These are phyloP conservation scores for Blastocystis sp. DNA, from an alignment of 352 stramenopile genomes.

Conservation along the genomic window DNA sequence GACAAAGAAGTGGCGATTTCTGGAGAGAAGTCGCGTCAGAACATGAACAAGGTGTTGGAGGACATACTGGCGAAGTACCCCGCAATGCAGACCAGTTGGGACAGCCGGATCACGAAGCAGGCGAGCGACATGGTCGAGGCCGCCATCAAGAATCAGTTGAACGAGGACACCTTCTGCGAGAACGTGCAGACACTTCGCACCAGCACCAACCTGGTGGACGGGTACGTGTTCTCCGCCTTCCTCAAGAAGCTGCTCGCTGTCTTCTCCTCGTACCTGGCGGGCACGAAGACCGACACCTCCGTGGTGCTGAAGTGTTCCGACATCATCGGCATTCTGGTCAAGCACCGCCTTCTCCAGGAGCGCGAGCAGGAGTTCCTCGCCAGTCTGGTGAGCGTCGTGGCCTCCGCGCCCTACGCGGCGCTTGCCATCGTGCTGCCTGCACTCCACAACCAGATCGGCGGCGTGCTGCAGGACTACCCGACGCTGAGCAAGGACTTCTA, in stretches of 20 bases:
- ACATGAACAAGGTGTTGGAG: neutral
- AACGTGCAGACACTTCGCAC: neutral
- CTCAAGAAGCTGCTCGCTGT: neutral
- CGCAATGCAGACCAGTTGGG: slow-evolving; percentile 33
- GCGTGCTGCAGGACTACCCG: neutral
- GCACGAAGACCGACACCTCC: neutral
- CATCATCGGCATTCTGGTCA: neutral
- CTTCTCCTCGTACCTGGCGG: neutral
- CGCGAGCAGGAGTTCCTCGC: neutral
- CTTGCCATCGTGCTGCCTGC: neutral
- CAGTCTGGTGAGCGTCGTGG: neutral
- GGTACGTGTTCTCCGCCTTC: slow-evolving; percentile 24
- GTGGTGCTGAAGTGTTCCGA: neutral
- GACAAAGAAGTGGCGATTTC: neutral
- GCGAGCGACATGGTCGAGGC: neutral
- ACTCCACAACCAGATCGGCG: neutral
- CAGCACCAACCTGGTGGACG: neutral
- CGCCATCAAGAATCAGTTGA: neutral
- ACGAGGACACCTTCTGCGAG: neutral
- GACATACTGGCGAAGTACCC: neutral
- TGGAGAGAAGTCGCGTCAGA: neutral
- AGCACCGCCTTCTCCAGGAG: neutral
- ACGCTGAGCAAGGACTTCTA: neutral
- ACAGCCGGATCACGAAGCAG: neutral
- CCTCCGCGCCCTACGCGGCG: neutral